Evolutionary conservation across 139 green algal genomes (phyloP).

Genomic region (Microglena sp.): DNA sequence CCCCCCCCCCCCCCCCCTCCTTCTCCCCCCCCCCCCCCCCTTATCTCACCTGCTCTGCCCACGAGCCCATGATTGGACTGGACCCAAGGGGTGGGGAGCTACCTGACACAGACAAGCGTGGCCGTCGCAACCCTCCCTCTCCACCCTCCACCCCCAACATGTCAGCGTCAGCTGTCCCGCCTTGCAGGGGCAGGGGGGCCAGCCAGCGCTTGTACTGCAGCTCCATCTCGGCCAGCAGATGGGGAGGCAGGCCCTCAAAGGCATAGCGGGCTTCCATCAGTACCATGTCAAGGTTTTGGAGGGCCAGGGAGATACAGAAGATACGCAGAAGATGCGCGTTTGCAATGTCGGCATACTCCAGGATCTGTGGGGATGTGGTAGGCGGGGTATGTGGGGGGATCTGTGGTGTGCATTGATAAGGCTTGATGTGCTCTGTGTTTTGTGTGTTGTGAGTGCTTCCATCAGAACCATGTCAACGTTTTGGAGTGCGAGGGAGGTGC

Average conservation of each 20-base stretch:
- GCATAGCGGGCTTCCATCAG: slow-evolving; percentile 39
- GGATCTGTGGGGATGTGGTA: slow-evolving; percentile 46
- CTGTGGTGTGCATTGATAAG: neutral
- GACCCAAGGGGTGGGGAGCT: too few species aligned
- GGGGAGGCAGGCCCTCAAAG: slow-evolving; percentile 33
- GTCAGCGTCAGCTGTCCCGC: neutral
- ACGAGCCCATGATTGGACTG: too few species aligned
- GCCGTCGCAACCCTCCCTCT: too few species aligned
- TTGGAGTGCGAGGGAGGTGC: slow-evolving; percentile 43
- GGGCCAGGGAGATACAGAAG: slow-evolving; percentile 53
- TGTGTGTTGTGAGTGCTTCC: too few species aligned
- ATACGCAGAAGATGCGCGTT: slow-evolving; percentile 46
- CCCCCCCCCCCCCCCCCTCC: too few species aligned
- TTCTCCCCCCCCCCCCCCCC: too few species aligned
- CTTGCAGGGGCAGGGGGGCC: neutral
- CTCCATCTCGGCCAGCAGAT: slow-evolving; percentile 58
- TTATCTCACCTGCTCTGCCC: too few species aligned
- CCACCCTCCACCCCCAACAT: neutral
- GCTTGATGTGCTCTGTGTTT: neutral
- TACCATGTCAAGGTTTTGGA: slow-evolving; percentile 67
- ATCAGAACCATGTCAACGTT: slow-evolving; percentile 69
- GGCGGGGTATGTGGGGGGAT: too few species aligned
- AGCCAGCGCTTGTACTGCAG: slow-evolving; percentile 11
- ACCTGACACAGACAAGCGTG: too few species aligned
- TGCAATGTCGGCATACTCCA: slow-evolving; percentile 72